Base-by-base conservation (phyloP, 306 rosid genomes). In the Trifolium subterraneum region DNA sequence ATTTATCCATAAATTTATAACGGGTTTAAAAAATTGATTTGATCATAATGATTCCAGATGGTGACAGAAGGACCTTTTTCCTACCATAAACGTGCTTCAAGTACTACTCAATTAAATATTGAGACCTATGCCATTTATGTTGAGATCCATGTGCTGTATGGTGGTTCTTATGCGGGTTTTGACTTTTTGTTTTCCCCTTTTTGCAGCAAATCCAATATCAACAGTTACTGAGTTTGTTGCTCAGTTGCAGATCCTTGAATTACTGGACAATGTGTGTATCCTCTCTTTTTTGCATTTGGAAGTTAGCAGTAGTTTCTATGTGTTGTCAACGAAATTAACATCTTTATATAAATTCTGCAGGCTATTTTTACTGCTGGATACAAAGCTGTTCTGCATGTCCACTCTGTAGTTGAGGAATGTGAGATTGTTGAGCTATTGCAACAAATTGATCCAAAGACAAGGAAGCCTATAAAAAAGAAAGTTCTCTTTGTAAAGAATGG, bases 351-450 rank as follows among this genome's bases (percentile, higher is more conserved):
- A 64, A 12, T 39, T 75, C 4, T 76, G 48, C 60, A 95, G 99
- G 99, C 99, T 70, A 95, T 95, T 77, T 95, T 95, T 81, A 95
- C 99, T n/a, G 98, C 98, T 82, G 99, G 99, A 25, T 95, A 95
- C 82, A 92, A 92, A 79, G 99, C 99, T 79, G 88, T 95, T 74
- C 78, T 95, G 86, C 99, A 95, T 78, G 81, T 95, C 72, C 99
- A 95, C 78, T 73, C 97, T 31, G 79, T 95, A 72, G 99, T 95
- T 45, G 99, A 95, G 84, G 99, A 95, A 81, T 95, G 99, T 81
- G 99, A 95, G 85, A 92, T 95, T 73, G 92, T 95, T 42, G 97
- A 95, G 77, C 87, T 95, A 72, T 55, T 92, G 11, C 90, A 92
- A 45, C 96, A 95, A 90, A 88, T 95, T 68, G 99, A 95, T 85